phyloP scores from a whole-genome alignment of 2,329 filamentous ascomycete species.

The Aaosphaeria arxii region DNA sequence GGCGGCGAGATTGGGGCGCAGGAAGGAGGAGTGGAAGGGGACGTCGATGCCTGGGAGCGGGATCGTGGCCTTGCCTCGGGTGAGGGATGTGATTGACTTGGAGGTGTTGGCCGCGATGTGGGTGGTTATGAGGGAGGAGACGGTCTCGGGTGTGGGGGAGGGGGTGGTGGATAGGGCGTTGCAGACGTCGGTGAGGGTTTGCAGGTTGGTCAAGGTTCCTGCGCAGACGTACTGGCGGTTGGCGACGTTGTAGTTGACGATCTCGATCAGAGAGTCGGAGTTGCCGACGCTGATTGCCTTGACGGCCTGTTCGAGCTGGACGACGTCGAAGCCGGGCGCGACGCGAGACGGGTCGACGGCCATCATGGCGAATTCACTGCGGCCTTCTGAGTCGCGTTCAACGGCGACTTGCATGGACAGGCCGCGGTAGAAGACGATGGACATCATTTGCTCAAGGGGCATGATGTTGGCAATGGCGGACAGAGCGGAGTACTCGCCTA shows the following conservation, averaged over 20 bases:
- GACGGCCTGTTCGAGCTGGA: slow-evolving; percentile 18
- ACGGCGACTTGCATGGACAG: slow-evolving; percentile 18
- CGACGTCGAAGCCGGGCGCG: slow-evolving; percentile 17
- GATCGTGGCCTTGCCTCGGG: slow-evolving; percentile 23
- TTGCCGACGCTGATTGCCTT: slow-evolving; percentile 12
- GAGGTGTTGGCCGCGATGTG: background rate
- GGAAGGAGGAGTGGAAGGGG: slow-evolving; percentile 28
- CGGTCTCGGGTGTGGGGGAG: background rate
- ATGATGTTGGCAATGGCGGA: slow-evolving; percentile 10
- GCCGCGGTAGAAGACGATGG: slow-evolving; percentile 17
- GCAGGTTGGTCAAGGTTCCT: slow-evolving; percentile 19
- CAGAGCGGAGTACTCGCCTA: slow-evolving; percentile 16
- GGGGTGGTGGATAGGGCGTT: slow-evolving; percentile 4
- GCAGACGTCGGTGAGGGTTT: slow-evolving; percentile 11
- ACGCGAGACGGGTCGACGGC: slow-evolving; percentile 14
- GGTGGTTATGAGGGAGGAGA: slow-evolving; percentile 1
- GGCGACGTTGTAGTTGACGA: slow-evolving; percentile 19
- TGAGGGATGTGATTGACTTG: background rate
- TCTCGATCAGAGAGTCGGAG: slow-evolving; percentile 8
- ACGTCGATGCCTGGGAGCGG: slow-evolving; percentile 33
- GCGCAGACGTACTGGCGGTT: slow-evolving; percentile 32
- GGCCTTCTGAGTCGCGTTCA: slow-evolving; percentile 9
- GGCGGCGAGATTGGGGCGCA: slow-evolving; percentile 12
- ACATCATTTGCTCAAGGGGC: slow-evolving; percentile 11
- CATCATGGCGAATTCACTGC: slow-evolving; percentile 14